These are phyloP conservation scores for Rhazya stricta DNA, from an alignment of 257 asterid species.

Conservation along the genomic window DNA sequence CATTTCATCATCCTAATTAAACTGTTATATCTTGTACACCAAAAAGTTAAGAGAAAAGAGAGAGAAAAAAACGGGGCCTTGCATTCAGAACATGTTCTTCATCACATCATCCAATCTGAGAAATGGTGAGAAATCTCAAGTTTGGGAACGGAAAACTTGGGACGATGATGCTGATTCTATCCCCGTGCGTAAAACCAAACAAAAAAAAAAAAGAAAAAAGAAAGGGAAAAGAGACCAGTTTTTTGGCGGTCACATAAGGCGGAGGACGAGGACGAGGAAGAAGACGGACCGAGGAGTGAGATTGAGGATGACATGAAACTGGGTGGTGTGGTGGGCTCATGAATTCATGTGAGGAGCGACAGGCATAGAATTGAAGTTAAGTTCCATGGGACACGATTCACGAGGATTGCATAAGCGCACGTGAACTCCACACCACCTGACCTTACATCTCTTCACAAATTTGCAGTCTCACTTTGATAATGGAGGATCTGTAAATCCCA, in stretches of 20 bases:
- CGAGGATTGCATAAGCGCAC: conserved; percentile 28
- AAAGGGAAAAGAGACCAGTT: not conserved
- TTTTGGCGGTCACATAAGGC: no score
- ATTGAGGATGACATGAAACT: not conserved
- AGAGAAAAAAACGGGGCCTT: no score
- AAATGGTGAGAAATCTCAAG: not conserved
- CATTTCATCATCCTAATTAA: no score
- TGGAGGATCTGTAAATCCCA: not conserved
- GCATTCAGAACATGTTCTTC: no score
- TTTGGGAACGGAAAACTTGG: not conserved
- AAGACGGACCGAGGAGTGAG: not conserved
- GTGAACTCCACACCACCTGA: conserved; percentile 32
- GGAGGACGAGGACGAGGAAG: not conserved
- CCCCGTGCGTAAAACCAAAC: not conserved
- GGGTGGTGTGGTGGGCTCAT: not conserved
- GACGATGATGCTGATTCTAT: not conserved
- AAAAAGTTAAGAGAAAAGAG: no score
- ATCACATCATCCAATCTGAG: not conserved
- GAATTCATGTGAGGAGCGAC: not conserved
- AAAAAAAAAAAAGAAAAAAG: no score
- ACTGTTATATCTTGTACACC: no score
- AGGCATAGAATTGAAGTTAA: not conserved
- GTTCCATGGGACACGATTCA: conserved; percentile 6
- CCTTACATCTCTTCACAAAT: not conserved
- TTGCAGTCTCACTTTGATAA: no score